Evolutionary conservation across 495 filamentous ascomycete species (phyloP), one percentile per base, ranked within the genome.

Genomic region (Aspergillus haitiensis): DNA sequence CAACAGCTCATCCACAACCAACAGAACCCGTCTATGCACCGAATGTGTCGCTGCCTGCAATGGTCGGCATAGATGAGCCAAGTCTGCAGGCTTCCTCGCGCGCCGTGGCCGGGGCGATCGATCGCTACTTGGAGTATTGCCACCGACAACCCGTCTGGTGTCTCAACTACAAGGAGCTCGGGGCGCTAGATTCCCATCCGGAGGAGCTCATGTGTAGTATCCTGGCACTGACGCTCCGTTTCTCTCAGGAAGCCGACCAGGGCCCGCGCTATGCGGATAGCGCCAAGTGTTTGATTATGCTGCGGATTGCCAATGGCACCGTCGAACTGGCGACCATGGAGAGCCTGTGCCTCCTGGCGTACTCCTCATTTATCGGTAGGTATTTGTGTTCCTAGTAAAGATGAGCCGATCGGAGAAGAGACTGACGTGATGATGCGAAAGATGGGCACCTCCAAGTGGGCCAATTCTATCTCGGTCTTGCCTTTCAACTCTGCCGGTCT

Each of bases 71-170:
- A 21, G 75, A 78, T 10, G 72, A 70, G 32, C 62, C 70, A 3
- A 69, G 60, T 37, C 56, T 60, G 3, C 70, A 70, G 37, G 59
- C 68, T 3, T 67, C 68, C 2, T 69, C 70, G 1, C 59, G 67
- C 0, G 59, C 67, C 11, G 64, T 79, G 3, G 63, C 70, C 12
- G 68, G 65, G 44, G 72, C 69, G 6, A 67, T 79, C 21, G 71
- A 74, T 46, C 67, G 76, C 7, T 80, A 80, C 48, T 75, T 79
- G 33, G 69, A 75, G 54, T 77, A 73, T 52, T 80, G 77, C 51
- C 76, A 80, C 58, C 64, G 77, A 46, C 77, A 80, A 49, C 77
- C 77, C 12, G 73, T 80, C 40, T 80, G 77, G 77, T 78, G 77
- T 48, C 75, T 80, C 47, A 74, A 79, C 36, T 69, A 72, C 1